Evolutionary conservation across 306 rosid species (phyloP), one percentile per base, ranked within the genome.

Genomic region (Pyrus betulifolia): DNA sequence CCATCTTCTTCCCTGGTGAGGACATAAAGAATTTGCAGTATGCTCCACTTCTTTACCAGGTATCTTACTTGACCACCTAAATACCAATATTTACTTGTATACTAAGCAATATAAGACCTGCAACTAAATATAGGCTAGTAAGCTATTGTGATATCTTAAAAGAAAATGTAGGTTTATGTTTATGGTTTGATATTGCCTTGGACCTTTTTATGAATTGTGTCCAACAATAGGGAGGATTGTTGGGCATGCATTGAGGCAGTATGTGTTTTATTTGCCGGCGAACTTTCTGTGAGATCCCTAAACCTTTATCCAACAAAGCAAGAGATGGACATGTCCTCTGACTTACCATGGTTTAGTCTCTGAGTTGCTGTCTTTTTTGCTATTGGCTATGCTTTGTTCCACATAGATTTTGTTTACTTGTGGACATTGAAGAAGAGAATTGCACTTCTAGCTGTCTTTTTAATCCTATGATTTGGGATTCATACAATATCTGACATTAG

Each of bases 31-130:
- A 85, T 76, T 88, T 95, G 93, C 98, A 95, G 70, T 95, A 95
- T 79, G 97, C 98, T 83, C 98, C 98, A 78, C 82, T 95, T 82
- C 96, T 95, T 80, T 86, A 90, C 67, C 98, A 92, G 98, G 98
- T 95, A 82, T 51, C 45, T 18, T 69, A 22, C 33, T 19, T 68
- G 31, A 71, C 25, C 74, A 38, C 54, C 25, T 65, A 27, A 71
- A 70, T 57, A 62, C 46, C 76, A 55, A 35, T 6, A 3, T 71
- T 14, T 69, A 33, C 13, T 31, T 31, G 23, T 9, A 3, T 31
- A 18, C 10, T n/a, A 63, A 31, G 31, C 44, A 42, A 30, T 31
- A 4, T 31, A 64, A 31, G 42, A 30, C 13, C 44, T 23, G 66
- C 66, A 27, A 61, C 11, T 18, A 2, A 27, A 60, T 25, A 11